Conservation (phyloP, 257 asterid species). For the Nemophila menziesii region DNA sequence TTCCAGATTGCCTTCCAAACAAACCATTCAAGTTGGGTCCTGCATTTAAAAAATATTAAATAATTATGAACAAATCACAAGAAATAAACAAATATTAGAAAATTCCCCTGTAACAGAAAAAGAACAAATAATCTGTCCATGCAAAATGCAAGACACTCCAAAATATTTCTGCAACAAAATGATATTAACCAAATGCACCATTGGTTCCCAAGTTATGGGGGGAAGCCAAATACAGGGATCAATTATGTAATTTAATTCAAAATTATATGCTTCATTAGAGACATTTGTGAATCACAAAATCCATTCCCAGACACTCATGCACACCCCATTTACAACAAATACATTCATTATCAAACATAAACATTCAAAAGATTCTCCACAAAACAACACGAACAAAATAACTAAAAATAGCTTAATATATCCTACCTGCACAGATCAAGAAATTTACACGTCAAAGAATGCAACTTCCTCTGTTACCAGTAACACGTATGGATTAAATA, state of each 20-base stretch:
- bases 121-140: not conserved
- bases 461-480: too few species aligned
- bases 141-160: not conserved
- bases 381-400: not conserved
- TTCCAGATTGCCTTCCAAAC: constrained; percentile 89
- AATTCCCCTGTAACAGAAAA: too few species aligned
- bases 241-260: too few species aligned
- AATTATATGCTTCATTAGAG: too few species aligned
- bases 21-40: constrained; percentile 95
- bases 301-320: not conserved
- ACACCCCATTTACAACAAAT: too few species aligned
- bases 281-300: not conserved
- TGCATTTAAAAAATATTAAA: constrained; percentile 11
- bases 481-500: too few species aligned
- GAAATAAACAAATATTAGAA: too few species aligned
- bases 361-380: not conserved
- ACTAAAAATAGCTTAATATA: not conserved
- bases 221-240: too few species aligned
- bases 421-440: constrained; percentile 4
- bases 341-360: not conserved
- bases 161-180: not conserved
- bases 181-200: not conserved
- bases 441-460: not conserved
- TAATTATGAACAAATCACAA: not conserved
- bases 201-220: too few species aligned